These are phyloP conservation scores for Dillenia suffruticosa DNA, from an alignment of 164 flowering plant genomes.

Conservation along the genomic window DNA sequence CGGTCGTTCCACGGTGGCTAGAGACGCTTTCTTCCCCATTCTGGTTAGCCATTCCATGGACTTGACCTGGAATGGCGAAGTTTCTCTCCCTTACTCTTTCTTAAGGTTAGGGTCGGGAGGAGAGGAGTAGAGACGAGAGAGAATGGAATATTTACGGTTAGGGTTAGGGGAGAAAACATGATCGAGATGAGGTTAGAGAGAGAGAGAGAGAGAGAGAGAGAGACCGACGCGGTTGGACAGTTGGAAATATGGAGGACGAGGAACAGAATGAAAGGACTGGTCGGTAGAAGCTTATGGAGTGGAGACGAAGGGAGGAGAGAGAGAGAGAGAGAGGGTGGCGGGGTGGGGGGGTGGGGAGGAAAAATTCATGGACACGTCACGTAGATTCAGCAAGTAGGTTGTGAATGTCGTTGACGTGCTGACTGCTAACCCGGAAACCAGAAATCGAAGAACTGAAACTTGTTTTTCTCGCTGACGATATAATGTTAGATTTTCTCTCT, in stretches of 20 bases:
- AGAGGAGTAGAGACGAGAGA: not conserved
- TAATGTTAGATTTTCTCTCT: no score
- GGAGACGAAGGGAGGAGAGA: no score
- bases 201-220: not conserved
- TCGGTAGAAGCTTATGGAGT: not conserved
- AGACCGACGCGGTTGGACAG: slow-evolving; percentile 8
- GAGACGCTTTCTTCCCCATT: slow-evolving; percentile 12
- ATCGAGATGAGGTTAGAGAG: no score
- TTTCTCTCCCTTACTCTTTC: not conserved
- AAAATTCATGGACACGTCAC: no score
- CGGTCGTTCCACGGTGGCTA: not conserved
- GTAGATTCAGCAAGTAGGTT: no score
- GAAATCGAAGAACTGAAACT: no score
- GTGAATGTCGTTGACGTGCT: no score
- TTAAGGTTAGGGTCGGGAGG: not conserved
- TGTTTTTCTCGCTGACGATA: no score
- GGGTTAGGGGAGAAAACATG: no score
- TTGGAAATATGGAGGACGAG: slow-evolving; percentile 2
- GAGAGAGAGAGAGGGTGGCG: no score
- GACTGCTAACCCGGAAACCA: no score
- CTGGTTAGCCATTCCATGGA: slow-evolving; percentile 18
- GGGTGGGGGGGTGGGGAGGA: no score
- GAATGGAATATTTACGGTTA: not conserved
- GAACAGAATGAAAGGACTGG: slow-evolving; percentile 4
- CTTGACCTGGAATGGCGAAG: not conserved